Percentiles rank a stretch among this genome's conserved stretches.
These are phyloP conservation scores for Globisporangium lucens DNA, from an alignment of 352 stramenopile species.

Conservation along the genomic window DNA sequence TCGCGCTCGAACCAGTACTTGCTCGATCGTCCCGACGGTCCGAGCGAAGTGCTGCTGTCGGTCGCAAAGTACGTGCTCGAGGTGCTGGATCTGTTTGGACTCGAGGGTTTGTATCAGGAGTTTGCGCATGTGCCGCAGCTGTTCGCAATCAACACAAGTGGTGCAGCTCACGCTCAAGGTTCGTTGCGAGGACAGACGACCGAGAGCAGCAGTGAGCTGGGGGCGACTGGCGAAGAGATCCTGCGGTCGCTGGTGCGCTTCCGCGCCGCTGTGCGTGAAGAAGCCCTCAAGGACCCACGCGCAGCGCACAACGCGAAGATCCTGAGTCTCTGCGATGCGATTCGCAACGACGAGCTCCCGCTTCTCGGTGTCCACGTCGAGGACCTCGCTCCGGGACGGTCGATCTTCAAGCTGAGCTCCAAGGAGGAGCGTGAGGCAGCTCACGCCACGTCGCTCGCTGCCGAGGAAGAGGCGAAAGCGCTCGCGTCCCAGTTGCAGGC, in stretches of 20 bases:
- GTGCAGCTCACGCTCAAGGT: neutral
- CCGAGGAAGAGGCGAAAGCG: slow-evolving; percentile 8
- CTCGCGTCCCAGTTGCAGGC: slow-evolving; percentile 13
- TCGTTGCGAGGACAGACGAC: neutral
- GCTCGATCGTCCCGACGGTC: slow-evolving; percentile 33
- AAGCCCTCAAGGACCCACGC: slow-evolving; percentile 49
- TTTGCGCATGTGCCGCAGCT: slow-evolving; percentile 41
- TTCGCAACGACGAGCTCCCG: slow-evolving; percentile 59
- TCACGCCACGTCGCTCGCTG: slow-evolving; percentile 16
- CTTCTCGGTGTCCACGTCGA: slow-evolving; percentile 63
- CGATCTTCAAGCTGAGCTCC: slow-evolving; percentile 58
- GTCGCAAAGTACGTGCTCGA: slow-evolving; percentile 70
- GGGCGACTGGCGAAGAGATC: slow-evolving; percentile 26
- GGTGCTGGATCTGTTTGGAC: slow-evolving; percentile 60
- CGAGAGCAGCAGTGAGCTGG: neutral
- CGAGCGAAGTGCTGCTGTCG: slow-evolving; percentile 54
- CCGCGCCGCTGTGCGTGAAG: slow-evolving; percentile 52
- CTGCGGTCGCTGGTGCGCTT: slow-evolving; percentile 57
- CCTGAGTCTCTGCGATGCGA: slow-evolving; percentile 53
- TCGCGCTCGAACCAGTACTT: slow-evolving; percentile 59
- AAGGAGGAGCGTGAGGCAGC: slow-evolving; percentile 27
- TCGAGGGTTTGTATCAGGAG: slow-evolving; percentile 48
- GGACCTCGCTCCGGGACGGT: slow-evolving; percentile 57
- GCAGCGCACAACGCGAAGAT: slow-evolving; percentile 38
- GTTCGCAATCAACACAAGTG: slow-evolving; percentile 17